Percentiles rank a stretch among this genome's conserved stretches.
These are phyloP conservation scores for Citrullus colocynthis DNA, from an alignment of 306 rosid species.

Conservation along the genomic window DNA sequence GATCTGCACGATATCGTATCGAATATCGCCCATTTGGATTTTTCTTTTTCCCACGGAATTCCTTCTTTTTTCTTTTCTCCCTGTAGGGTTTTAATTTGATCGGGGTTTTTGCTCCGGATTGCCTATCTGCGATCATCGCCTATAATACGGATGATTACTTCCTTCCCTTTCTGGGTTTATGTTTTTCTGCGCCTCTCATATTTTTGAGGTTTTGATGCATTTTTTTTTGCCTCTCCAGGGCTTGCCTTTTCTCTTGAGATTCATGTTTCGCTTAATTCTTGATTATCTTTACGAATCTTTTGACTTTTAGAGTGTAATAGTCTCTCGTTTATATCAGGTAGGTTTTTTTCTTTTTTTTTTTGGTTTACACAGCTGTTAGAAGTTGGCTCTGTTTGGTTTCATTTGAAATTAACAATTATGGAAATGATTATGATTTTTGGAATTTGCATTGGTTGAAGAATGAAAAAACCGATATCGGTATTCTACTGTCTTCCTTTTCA, in stretches of 20 bases:
- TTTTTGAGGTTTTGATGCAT: conserved; percentile 14
- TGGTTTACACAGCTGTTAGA: neutral
- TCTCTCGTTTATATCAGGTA: neutral
- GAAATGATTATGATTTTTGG: neutral
- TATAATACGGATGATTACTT: conserved; percentile 8
- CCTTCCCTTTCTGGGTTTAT: conserved; percentile 4
- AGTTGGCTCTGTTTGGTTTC: neutral
- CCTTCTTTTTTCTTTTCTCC: neutral
- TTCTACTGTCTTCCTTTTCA: neutral
- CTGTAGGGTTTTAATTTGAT: conserved; percentile 37
- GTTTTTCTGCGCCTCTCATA: conserved; percentile 19
- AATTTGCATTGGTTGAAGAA: neutral
- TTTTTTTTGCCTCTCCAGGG: neutral
- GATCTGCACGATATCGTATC: conserved; percentile 35
- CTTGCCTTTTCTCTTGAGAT: neutral
- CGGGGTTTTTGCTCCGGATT: conserved; percentile 19
- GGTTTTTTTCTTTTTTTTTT: neutral
- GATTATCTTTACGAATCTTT: conserved; percentile 4
- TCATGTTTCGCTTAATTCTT: conserved; percentile 14
- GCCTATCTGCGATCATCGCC: conserved; percentile 28
- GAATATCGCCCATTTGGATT: neutral
- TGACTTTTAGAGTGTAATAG: conserved; percentile 24
- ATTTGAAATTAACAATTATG: neutral
- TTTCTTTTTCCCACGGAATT: neutral
- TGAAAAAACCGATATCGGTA: neutral